Evolutionary conservation across 208 protist species (phyloP), one percentile per base, ranked within the genome.

Genomic region (Leishmania turanica): DNA sequence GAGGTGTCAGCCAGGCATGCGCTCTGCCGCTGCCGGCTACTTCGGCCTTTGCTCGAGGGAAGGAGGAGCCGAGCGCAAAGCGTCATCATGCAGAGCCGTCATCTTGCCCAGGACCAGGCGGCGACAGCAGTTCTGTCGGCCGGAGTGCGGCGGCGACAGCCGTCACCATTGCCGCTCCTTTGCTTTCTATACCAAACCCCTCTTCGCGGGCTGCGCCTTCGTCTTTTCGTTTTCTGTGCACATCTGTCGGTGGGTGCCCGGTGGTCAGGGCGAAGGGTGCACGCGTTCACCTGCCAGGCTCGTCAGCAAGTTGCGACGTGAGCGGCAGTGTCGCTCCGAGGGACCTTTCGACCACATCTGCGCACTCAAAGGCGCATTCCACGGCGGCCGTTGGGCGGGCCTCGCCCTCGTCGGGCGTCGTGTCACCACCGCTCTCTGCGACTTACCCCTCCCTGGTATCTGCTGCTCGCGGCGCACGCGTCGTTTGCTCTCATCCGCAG

Each of bases 41-140:
- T 65, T 24, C 51, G 19, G 45, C 7, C n/a, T 69, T 69, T 65
- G 9, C 37, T 49, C 34, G 75, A 19, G 73, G 49, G 31, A 47
- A 47, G 31, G 64, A 47, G 4, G 64, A 53, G 13, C 51, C 75
- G 27, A 11, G 9, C 24, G 24, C 58, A 66, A 60, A 65, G 54
- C 75, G 64, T 78, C 56, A 45, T 42, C 42, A 78, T 45, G 75
- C 75, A 54, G 75, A 45, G 75, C 34, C 40, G 24, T 15, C n/a
- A 79, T 56, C 27, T 45, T 19, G 64, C 42, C 56, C 19, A 0
- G 37, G 9, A 3, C 24, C 42, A 72, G 42, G 15, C 34, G 15
- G 37, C 24, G 13, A 24, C 68, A 53, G 68, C 37, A 34, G 68
- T 11, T 27, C 68, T 49, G 42, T 53, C 7, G 6, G 0, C 42